These are phyloP conservation scores for Inga leiocalycina DNA, from an alignment of 306 rosid genomes.

Conservation along the genomic window DNA sequence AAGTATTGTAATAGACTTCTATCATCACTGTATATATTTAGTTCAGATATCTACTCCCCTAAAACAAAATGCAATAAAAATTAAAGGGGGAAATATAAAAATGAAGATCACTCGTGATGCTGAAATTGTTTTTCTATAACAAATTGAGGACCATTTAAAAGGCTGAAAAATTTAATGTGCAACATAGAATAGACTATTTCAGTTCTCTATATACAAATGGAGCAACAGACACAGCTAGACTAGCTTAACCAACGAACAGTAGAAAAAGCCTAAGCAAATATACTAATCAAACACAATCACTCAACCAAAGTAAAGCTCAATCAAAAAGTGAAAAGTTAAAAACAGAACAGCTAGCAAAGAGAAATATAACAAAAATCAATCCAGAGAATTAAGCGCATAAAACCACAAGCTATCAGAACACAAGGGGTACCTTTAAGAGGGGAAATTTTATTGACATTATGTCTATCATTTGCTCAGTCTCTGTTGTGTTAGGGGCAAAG, in stretches of 20 bases:
- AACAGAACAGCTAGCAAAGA: conserved; percentile 1
- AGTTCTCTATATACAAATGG: neutral
- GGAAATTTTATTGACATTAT: conserved; percentile 76
- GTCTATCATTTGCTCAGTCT: conserved; percentile 77
- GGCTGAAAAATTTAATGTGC: neutral
- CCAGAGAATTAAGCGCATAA: conserved; percentile 13
- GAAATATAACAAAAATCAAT: conserved; percentile 11
- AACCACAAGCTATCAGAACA: conserved; percentile 1
- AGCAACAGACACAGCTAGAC: conserved; percentile 16
- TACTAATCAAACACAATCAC: neutral
- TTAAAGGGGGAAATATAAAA: neutral
- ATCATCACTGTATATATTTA: neutral
- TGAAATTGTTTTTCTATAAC: neutral
- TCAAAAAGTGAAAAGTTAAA: neutral
- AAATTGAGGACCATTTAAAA: conserved; percentile 8
- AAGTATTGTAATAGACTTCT: neutral
- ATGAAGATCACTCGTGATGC: conserved; percentile 1
- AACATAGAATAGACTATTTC: conserved; percentile 11
- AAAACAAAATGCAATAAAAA: conserved; percentile 18
- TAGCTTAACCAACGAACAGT: neutral
- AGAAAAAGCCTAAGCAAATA: neutral
- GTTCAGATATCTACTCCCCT: neutral
- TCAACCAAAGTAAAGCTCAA: conserved; percentile 1
- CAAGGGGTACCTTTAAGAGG: conserved; percentile 61
- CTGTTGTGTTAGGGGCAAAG: conserved; percentile 72